phyloP scores from a whole-genome alignment of 148 eudicot genomes.

The Agrostemma githago region DNA sequence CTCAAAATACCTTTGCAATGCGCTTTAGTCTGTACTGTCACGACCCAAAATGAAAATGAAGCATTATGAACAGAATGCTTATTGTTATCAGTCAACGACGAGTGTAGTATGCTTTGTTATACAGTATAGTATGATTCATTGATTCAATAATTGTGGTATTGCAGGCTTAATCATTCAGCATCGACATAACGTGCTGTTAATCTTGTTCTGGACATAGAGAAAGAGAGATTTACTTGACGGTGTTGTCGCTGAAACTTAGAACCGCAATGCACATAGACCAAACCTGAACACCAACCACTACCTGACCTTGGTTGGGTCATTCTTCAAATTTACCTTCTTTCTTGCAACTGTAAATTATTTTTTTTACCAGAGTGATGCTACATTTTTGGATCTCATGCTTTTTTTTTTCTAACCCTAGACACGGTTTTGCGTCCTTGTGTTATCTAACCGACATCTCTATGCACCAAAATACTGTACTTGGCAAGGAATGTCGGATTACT shows the following conservation, averaged over 20 bases:
- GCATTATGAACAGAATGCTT: too few species aligned
- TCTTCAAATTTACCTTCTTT: neutral
- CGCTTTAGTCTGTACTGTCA: too few species aligned
- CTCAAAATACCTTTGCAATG: too few species aligned
- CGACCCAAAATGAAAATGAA: too few species aligned
- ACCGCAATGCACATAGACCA: slow-evolving; percentile 21
- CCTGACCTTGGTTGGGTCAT: neutral
- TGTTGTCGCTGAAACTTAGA: slow-evolving; percentile 3
- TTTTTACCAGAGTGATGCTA: neutral
- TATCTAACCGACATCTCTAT: too few species aligned
- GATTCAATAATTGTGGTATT: neutral
- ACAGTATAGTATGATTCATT: neutral
- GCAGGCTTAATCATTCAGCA: slow-evolving; percentile 26
- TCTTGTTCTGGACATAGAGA: slow-evolving; percentile 10
- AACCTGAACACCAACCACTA: slow-evolving; percentile 11
- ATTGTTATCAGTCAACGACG: too few species aligned
- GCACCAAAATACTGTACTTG: too few species aligned
- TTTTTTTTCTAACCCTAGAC: too few species aligned
- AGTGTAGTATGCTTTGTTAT: too few species aligned
- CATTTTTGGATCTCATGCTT: neutral
- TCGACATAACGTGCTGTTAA: slow-evolving; percentile 16
- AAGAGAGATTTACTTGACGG: neutral
- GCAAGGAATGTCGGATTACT: too few species aligned
- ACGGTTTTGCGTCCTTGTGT: too few species aligned
- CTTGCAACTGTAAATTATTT: slow-evolving; percentile 27